phyloP scores from a whole-genome alignment of 306 rosid species.

The Vigna radiata region DNA sequence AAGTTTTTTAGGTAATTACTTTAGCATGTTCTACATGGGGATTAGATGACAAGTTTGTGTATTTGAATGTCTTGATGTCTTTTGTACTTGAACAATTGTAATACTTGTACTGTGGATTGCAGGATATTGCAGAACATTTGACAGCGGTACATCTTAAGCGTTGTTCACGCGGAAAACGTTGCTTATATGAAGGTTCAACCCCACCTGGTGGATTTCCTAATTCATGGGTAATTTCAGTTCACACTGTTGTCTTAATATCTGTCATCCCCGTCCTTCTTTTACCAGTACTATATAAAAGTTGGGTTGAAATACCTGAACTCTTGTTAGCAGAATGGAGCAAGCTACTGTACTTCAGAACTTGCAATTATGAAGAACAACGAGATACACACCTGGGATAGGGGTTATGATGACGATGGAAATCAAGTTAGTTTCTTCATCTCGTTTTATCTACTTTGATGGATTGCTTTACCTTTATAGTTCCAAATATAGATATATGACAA shows the following conservation, averaged over 20 bases:
- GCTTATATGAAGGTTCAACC: conserved; percentile 96
- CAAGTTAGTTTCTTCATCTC: conserved; percentile 63
- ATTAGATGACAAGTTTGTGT: conserved; percentile 16
- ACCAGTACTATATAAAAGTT: background rate
- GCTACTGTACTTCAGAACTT: conserved; percentile 83
- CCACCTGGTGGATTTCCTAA: conserved; percentile 96
- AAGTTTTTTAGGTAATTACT: conserved; percentile 34
- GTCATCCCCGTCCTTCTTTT: background rate
- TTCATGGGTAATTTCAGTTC: conserved; percentile 78
- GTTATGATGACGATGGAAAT: conserved; percentile 82
- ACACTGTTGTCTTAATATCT: conserved; percentile 4
- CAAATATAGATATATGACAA: conserved; percentile 8
- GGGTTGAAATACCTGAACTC: conserved; percentile 29
- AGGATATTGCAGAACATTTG: conserved; percentile 96
- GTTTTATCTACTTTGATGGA: conserved; percentile 28
- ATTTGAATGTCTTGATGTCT: conserved; percentile 3
- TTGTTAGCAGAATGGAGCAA: conserved; percentile 82
- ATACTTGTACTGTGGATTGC: conserved; percentile 37
- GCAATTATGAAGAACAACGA: conserved; percentile 88
- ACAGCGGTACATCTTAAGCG: conserved; percentile 85
- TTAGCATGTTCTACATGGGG: background rate
- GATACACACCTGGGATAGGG: conserved; percentile 95
- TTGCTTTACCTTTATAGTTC: conserved; percentile 17
- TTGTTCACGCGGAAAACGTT: conserved; percentile 95
- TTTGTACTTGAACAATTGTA: conserved; percentile 4